Evolutionary conservation across 805 yeast species (phyloP).

Genomic region (Saccharomycopsis malanga): DNA sequence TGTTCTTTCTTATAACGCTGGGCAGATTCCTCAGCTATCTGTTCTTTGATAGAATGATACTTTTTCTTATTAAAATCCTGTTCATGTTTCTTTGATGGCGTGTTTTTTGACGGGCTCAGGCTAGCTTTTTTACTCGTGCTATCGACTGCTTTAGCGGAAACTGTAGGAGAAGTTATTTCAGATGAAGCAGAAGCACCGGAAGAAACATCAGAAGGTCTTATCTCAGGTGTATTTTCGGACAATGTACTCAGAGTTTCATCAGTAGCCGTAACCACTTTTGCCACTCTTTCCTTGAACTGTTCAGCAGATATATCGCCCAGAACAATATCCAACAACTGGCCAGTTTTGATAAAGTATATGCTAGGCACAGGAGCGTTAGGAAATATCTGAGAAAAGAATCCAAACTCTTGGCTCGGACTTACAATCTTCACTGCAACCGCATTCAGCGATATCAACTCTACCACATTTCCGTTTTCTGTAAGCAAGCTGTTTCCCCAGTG

Average conservation of each 20-base stretch:
- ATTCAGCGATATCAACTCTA: not conserved
- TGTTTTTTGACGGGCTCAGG: not conserved
- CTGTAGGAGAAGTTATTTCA: not conserved
- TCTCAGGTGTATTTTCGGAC: not conserved
- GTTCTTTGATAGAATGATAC: constrained; percentile 32
- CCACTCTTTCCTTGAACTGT: constrained; percentile 28
- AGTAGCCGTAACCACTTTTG: constrained; percentile 2
- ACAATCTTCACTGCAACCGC: constrained; percentile 32
- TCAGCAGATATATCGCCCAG: constrained; percentile 28
- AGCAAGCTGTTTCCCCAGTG: not conserved
- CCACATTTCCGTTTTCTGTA: not conserved
- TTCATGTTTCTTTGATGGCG: not conserved
- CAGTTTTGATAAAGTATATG: constrained; percentile 44
- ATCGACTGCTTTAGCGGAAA: not conserved
- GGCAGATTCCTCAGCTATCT: constrained; percentile 35
- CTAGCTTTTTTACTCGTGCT: not conserved
- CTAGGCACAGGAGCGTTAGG: constrained; percentile 48
- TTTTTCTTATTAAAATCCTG: constrained; percentile 1
- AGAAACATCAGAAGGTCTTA: not conserved
- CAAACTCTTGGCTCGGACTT: constrained; percentile 38
- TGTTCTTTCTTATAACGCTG: constrained; percentile 34
- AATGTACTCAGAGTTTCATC: too few species aligned
- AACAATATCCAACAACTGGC: constrained; percentile 40
- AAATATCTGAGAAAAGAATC: constrained; percentile 48
- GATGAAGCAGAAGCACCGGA: not conserved